Evolutionary conservation across 768 basidiomycete genomes (phyloP), one percentile per base, ranked within the genome.

Genomic region (Chalciporus pseudorubinellus): DNA sequence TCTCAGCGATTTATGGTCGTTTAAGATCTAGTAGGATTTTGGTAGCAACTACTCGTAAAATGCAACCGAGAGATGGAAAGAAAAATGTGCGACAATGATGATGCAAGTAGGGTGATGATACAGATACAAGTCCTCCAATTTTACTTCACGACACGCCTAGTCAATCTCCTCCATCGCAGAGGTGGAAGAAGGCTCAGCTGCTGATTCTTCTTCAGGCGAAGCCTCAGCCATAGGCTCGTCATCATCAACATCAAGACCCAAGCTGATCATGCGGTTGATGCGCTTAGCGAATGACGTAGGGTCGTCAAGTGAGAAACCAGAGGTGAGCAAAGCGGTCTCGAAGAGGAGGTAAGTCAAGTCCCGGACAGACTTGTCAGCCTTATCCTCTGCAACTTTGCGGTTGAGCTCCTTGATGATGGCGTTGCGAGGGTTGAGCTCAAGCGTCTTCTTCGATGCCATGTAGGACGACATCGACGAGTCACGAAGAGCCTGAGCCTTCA

Each of bases 161-260:
- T 92, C 89, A 57, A 98, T 95, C 78, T 98, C 95, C 81, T 98
- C 95, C 94, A 98, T 97, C 46, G 87, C 87, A 13, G 90, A 91
- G 21, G 85, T 80, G 39, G 87, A 77, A 26, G 84, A 80, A 16
- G 71, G 76, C 64, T 85, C 87, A 52, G 79, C 72, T 24, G 79
- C 78, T 2, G 84, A 76, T 1, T 74, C 76, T 41, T 75, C 65
- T n/a, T 76, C 74, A 8, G 73, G 60, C 4, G 75, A 68, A 20
- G 73, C 61, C 16, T 72, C 67, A 0, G 36, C 52, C 53, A 61
- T 53, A 0, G 56, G 49, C 58, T 83, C 79, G 26, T 88, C 87
- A 38, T 92, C 92, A 40, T 92, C 89, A 53, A 92, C 89, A 63
- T 95, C 92, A 53, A 95, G 84, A 63, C 90, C 92, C 60, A 94